Evolutionary conservation across 2,329 filamentous ascomycete species (phyloP), one percentile per base, ranked within the genome.

Genomic region (Botrytis cinerea): DNA sequence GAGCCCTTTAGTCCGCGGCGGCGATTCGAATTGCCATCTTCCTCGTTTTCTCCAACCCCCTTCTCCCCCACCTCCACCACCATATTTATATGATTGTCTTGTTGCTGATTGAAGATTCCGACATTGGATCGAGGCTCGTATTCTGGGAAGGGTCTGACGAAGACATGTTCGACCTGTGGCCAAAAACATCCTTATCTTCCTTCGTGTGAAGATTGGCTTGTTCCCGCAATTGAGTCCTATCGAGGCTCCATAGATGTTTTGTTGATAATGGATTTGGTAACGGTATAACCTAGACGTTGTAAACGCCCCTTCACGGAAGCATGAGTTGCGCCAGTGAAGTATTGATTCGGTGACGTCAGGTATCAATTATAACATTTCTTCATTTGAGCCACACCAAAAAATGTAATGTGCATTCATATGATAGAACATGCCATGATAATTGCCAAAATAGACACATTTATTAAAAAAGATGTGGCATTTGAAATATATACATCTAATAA

Each of bases 101-200:
- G 75, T 68, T 16, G 73, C 63, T 60, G 59, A 40, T 64, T 74
- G 74, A 20, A 76, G 28, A 57, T 74, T 60, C 72, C 74, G 72
- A 75, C 73, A 71, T 78, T 78, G 74, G 74, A 67, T 70, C 66
- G 78, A 77, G 73, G 79, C 75, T 72, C 80, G 82, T 73, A 82
- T 74, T 76, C 78, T 80, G 68, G 82, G 80, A 28, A 78, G 43
- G 40, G 74, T 68, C 71, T 78, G 77, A 80, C 81, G 86, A 78
- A 83, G 80, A 80, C 83, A 85, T 75, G 84, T 80, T 78, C 85
- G 84, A 82, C 84, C 81, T 60, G 85, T 75, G 73, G 82, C 76
- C 77, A 84, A 81, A 76, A 81, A 82, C 79, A 82, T 78, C 80
- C 84, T 86, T 86, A 88, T 87, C 75, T 75, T 77, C 70, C 62